Base-by-base conservation (phyloP, 345 rosid species). In the Dimocarpus longan region DNA sequence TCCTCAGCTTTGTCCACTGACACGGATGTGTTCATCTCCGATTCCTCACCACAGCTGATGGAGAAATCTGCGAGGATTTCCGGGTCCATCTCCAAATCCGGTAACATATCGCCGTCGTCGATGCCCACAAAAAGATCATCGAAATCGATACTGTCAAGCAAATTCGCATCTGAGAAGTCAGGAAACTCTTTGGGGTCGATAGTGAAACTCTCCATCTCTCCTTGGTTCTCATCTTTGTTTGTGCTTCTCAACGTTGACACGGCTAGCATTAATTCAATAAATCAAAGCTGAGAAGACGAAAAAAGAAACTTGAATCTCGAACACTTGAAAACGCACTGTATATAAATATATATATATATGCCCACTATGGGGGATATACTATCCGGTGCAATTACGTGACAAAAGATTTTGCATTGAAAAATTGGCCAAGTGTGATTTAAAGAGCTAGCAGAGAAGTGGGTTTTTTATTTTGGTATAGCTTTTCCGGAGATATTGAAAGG, bases 51-150 rank as follows among this genome's bases (percentile, higher is more conserved):
- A 2, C 89, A 84, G n/a, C 89, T 64, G 10, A 82, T 73, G 50
- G 95, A 89, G 78, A 87, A 86, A 28, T 93, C 97, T 0, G 90
- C 90, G 9, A 91, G 86, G 73, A 90, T 82, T 75, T 91, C 98
- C 1, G 87, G 82, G 76, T 86, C 95, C 85, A 91, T 83, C 85
- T 93, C 98, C 93, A 92, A 82, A 66, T 89, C 97, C 3, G 96
- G 95, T 26, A 90, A 73, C 71, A 76, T 78, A 68, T 89, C 95
- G 7, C 83, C 92, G 32, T 85, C 93, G 56, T 88, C 73, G 24
- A 95, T 86, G 3, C 92, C 92, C 68, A 81, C 57, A 37, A 93
- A 92, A 83, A 95, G 84, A 79, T 95, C 93, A 18, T 91, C 97
- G 68, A 93, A 93, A 81, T 92, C 90, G 60, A 93, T 92, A 75